phyloP scores from a whole-genome alignment of 352 stramenopile genomes.

The Pythium apleroticum region DNA sequence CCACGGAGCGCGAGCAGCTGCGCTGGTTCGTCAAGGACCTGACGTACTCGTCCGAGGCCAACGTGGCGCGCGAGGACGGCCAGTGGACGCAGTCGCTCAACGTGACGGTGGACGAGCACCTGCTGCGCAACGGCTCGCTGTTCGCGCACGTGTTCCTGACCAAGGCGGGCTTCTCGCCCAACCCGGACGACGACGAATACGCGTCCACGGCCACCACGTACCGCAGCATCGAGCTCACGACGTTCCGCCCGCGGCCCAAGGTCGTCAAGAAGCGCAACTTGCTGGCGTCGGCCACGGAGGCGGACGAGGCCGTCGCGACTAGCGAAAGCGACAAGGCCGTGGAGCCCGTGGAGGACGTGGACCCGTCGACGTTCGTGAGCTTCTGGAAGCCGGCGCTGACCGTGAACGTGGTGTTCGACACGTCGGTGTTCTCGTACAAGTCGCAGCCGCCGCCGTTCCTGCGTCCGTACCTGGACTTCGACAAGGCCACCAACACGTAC shows the following conservation, averaged over 20 bases:
- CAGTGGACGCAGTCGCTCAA: slow-evolving; percentile 58
- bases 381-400: slow-evolving; percentile 82
- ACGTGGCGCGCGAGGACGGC: slow-evolving; percentile 48
- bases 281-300: slow-evolving; percentile 31
- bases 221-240: slow-evolving; percentile 59
- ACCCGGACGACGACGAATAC: slow-evolving; percentile 61
- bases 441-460: slow-evolving; percentile 70
- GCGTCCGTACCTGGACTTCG: slow-evolving; percentile 52
- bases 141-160: slow-evolving; percentile 88
- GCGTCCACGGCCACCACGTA: slow-evolving; percentile 55
- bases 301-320: slow-evolving; percentile 15
- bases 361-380: slow-evolving; percentile 49
- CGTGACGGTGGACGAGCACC: slow-evolving; percentile 64
- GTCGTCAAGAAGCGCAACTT: slow-evolving; percentile 81
- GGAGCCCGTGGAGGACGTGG: slow-evolving; percentile 9
- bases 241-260: slow-evolving; percentile 74
- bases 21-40: slow-evolving; percentile 59
- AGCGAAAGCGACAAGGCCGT: slow-evolving; percentile 10
- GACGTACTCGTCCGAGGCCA: slow-evolving; percentile 48
- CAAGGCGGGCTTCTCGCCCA: slow-evolving; percentile 66
- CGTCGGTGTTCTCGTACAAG: slow-evolving; percentile 57
- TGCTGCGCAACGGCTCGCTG: slow-evolving; percentile 74
- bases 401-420: slow-evolving; percentile 75
- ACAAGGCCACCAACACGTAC: slow-evolving; percentile 69
- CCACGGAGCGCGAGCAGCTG: slow-evolving; percentile 55